Conservation (phyloP, 208 protist species). For the Giardia duodenalis region DNA sequence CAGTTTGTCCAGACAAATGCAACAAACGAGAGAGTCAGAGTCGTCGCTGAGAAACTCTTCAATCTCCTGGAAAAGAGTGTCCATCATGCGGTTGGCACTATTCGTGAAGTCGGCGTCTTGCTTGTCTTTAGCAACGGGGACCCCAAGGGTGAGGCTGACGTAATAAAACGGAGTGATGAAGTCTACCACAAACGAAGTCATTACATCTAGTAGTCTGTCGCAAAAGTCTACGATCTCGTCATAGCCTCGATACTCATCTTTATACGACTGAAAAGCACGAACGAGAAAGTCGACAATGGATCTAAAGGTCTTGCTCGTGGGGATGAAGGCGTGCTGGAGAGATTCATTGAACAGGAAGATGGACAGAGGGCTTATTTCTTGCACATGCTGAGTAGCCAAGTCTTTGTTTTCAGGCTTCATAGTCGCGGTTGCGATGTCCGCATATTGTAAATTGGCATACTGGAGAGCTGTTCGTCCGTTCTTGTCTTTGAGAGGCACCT, state of each 20-base stretch:
- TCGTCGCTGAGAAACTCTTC: background rate
- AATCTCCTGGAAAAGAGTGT: background rate
- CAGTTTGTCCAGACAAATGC: background rate
- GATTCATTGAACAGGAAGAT: background rate
- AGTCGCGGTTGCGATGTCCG: background rate
- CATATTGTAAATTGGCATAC: background rate
- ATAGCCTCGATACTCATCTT: background rate
- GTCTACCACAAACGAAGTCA: background rate
- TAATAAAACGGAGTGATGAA: background rate
- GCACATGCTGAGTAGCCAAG: background rate
- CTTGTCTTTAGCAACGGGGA: no score
- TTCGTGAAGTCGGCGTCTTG: no score
- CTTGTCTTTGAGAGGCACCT: background rate
- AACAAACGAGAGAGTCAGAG: background rate
- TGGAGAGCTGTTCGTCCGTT: background rate
- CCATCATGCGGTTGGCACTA: background rate
- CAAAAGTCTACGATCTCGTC: background rate
- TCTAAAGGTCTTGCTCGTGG: background rate
- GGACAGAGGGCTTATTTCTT: background rate
- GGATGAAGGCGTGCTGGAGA: background rate
- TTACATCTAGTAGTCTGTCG: background rate
- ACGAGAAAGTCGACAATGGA: background rate
- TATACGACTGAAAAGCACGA: background rate
- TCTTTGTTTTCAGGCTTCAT: background rate
- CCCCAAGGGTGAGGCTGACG: background rate